These are phyloP conservation scores for Megacollybia platyphylla DNA, from an alignment of 1,284 basidiomycete genomes.

Conservation along the genomic window DNA sequence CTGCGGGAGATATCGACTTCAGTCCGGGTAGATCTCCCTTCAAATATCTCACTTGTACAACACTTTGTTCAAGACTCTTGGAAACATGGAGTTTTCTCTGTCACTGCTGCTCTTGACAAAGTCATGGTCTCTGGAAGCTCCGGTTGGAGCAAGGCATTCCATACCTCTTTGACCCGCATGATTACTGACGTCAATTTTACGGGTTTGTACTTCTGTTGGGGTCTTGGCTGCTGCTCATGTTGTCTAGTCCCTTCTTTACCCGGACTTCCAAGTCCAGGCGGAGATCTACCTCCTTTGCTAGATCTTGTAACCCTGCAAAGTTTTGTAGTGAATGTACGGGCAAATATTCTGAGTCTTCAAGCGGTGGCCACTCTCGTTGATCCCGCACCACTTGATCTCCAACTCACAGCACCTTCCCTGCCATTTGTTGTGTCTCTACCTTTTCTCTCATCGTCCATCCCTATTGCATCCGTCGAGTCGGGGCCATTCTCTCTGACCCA, in stretches of 20 bases:
- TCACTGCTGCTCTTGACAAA: slow-evolving; percentile 27
- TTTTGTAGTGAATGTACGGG: slow-evolving; percentile 32
- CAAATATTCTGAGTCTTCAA: slow-evolving; percentile 27
- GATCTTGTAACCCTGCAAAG: slow-evolving; percentile 46
- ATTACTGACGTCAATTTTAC: slow-evolving; percentile 30
- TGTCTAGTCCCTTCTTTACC: slow-evolving; percentile 48
- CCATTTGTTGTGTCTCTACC: slow-evolving; percentile 49
- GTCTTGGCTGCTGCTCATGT: slow-evolving; percentile 3
- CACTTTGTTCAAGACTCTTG: slow-evolving; percentile 48
- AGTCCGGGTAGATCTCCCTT: slow-evolving; percentile 40
- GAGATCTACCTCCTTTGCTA: slow-evolving; percentile 38
- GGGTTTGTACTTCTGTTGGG: slow-evolving; percentile 25
- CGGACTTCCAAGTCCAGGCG: slow-evolving; percentile 50
- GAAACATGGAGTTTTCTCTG: slow-evolving; percentile 33
- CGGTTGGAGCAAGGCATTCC: slow-evolving; percentile 38
- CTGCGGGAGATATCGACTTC: slow-evolving; percentile 39
- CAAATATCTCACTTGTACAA: slow-evolving; percentile 32
- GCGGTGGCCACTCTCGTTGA: slow-evolving; percentile 50
- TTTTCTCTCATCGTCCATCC: slow-evolving; percentile 16
- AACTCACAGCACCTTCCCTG: slow-evolving; percentile 36
- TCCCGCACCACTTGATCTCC: slow-evolving; percentile 34
- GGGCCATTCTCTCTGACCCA: slow-evolving; percentile 45
- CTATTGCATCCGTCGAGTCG: slow-evolving; percentile 41
- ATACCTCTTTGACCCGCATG: slow-evolving; percentile 28
- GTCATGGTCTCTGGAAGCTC: slow-evolving; percentile 41